phyloP scores from a whole-genome alignment of 768 basidiomycete genomes.

The Suillus clintonianus region DNA sequence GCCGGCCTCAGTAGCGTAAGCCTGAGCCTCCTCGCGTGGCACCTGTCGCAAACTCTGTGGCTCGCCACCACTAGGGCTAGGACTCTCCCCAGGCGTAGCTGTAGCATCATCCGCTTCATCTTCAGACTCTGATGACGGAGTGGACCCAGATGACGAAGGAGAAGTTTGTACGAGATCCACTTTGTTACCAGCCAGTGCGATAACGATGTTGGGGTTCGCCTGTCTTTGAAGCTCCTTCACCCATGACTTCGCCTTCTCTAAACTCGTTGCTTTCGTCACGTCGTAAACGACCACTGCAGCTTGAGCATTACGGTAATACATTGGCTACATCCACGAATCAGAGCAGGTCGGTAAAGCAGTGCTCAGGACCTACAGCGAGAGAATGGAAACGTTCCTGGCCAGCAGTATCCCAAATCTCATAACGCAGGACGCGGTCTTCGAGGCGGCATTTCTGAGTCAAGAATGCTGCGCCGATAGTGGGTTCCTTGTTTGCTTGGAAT shows the following conservation, averaged over 20 bases:
- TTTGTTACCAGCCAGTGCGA: slow-evolving; percentile 98
- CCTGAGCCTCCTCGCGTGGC: slow-evolving; percentile 91
- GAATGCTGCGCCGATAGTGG: slow-evolving; percentile 97
- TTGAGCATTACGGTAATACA: slow-evolving; percentile 99
- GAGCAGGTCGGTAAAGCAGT: slow-evolving; percentile 5
- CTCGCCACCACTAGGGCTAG: slow-evolving; percentile 52
- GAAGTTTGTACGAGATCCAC: slow-evolving; percentile 83
- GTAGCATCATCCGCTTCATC: slow-evolving; percentile 94
- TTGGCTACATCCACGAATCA: slow-evolving; percentile 57
- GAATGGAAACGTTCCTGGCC: slow-evolving; percentile 98
- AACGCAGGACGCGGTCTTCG: slow-evolving; percentile 90
- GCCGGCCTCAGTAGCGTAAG: slow-evolving; percentile 94
- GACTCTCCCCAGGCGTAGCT: slow-evolving; percentile 74
- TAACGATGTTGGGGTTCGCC: slow-evolving; percentile 98
- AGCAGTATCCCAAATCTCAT: slow-evolving; percentile 98
- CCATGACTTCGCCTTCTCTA: slow-evolving; percentile 99
- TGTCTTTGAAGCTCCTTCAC: slow-evolving; percentile 99
- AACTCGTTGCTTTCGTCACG: slow-evolving; percentile 90
- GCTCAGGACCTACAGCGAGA: slow-evolving; percentile 67
- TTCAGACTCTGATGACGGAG: slow-evolving; percentile 68
- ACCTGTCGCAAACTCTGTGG: slow-evolving; percentile 85
- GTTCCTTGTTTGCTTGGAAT: slow-evolving; percentile 98
- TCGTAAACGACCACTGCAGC: slow-evolving; percentile 99
- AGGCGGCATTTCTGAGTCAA: slow-evolving; percentile 93
- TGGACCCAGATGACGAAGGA: slow-evolving; percentile 46